Evolutionary conservation across 2,329 filamentous ascomycete species (phyloP).

Genomic region (Pyricularia pennisetigena): DNA sequence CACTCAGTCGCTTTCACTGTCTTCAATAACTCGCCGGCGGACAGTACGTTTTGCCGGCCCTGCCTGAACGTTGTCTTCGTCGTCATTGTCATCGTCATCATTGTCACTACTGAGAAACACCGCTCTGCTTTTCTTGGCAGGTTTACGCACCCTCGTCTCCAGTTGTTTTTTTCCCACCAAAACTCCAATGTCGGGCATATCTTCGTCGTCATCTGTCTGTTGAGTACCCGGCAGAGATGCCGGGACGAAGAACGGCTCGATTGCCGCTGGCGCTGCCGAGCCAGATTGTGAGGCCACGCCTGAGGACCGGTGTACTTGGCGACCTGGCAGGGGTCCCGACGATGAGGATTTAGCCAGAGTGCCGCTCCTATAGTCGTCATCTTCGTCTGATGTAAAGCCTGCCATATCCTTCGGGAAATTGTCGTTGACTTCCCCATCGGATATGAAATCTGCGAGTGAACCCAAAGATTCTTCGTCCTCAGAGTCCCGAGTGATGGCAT

Average conservation of each 20-base stretch:
- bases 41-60: background rate
- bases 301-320: background rate
- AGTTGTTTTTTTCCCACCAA: background rate
- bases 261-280: background rate
- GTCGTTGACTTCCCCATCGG: background rate
- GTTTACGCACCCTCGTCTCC: background rate
- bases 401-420: background rate
- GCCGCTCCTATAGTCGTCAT: background rate
- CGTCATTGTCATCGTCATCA: slow-evolving; percentile 8
- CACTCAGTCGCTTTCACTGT: slow-evolving; percentile 9
- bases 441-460: background rate
- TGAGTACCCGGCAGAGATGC: slow-evolving; percentile 1
- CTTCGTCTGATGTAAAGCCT: background rate
- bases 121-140: background rate
- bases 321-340: background rate
- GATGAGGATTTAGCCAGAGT: background rate
- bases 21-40: slow-evolving; percentile 7
- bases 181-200: background rate
- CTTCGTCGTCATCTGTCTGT: slow-evolving; percentile 3
- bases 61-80: slow-evolving; percentile 1
- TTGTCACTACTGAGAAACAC: slow-evolving; percentile 3
- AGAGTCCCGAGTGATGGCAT: background rate
- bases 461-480: background rate
- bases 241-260: slow-evolving; percentile 3
- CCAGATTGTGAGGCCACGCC: background rate